Percentiles rank a stretch among this genome's conserved stretches.
phyloP scores from a whole-genome alignment of 495 filamentous ascomycete species.

The Niebla homalea region DNA sequence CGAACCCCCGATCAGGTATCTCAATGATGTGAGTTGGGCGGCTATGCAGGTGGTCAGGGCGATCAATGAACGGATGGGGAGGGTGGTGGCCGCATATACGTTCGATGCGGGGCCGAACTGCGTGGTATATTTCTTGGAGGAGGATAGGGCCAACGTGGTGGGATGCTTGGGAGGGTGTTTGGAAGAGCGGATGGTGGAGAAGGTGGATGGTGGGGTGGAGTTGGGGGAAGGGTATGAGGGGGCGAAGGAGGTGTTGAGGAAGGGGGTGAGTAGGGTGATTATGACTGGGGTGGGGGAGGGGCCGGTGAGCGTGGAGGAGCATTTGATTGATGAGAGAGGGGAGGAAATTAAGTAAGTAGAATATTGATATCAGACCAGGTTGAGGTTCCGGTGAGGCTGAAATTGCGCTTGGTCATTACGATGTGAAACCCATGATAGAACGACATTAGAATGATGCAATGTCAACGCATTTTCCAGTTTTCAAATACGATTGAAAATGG shows the following conservation, averaged over 20 bases:
- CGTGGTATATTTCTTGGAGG: slow-evolving; percentile 83
- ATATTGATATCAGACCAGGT: neutral
- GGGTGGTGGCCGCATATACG: slow-evolving; percentile 78
- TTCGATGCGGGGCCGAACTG: slow-evolving; percentile 97
- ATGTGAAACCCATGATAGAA: no score
- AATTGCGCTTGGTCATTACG: no score
- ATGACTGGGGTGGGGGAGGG: slow-evolving; percentile 86
- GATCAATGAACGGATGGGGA: slow-evolving; percentile 58
- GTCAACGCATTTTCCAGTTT: no score
- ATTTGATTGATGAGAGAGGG: slow-evolving; percentile 61
- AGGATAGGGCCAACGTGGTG: slow-evolving; percentile 55
- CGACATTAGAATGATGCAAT: no score
- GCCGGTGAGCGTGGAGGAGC: slow-evolving; percentile 62
- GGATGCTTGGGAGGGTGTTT: slow-evolving; percentile 65
- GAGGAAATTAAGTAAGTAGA: slow-evolving; percentile 23
- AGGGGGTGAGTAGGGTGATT: slow-evolving; percentile 78
- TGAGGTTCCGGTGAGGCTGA: neutral
- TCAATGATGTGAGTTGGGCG: slow-evolving; percentile 82
- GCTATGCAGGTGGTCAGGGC: slow-evolving; percentile 78
- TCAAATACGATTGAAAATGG: neutral
- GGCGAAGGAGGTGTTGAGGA: slow-evolving; percentile 38
- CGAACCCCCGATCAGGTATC: slow-evolving; percentile 91
- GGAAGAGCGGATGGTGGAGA: slow-evolving; percentile 31
- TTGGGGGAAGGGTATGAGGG: slow-evolving; percentile 33
- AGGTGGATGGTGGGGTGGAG: slow-evolving; percentile 30